Base-by-base conservation (phyloP, 2,329 filamentous ascomycete species). In the Diaporthe vexans region DNA sequence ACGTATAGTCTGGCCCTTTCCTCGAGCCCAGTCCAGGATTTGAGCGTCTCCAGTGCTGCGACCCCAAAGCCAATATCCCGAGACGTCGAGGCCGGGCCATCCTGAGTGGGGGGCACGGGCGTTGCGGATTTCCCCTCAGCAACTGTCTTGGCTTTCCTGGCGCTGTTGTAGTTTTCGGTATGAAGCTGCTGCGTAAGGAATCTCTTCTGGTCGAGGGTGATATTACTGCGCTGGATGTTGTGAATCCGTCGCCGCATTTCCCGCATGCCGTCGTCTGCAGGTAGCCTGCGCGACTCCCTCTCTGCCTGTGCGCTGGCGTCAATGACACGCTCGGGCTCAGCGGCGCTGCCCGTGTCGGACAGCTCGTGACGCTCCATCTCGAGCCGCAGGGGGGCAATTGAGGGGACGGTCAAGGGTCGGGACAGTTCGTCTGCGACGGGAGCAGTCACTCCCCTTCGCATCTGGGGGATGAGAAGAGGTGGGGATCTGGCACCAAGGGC, bases 251-350 rank as follows among this genome's bases (percentile, higher is more conserved):
- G 87, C 78, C 94, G 88, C 78, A 96, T 82, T 72, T 85, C 83
- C 24, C 89, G 86, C 92, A 94, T 95, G 58, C 94, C 94, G 85
- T 97, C 94, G 79, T 96, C 93, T 80, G 93, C 94, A 1, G 94
- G 94, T 54, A 95, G 81, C 19, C n/a, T 54, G 81, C 78, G 67
- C 17, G 74, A 46, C 40, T 52, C 71, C 13, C 17, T 69, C 19
- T 72, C 43, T 10, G 71, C 58, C 77, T 79, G 74, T 79, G 81
- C 71, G 74, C 77, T 11, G 81, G 79, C 56, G 79, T 80, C 73
- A 81, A 71, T 15, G 81, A 79, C 67, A 83, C 56, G 54, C 1
- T 58, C 65, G 8, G 52, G 74, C 15, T 74, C 77, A 7, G 24
- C 61, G 37, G 59, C 33, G 51, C 10, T 21, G 19, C 69, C 71